These are phyloP conservation scores for Aspergillus sp. DNA, from an alignment of 2,329 filamentous ascomycete species.

Conservation along the genomic window DNA sequence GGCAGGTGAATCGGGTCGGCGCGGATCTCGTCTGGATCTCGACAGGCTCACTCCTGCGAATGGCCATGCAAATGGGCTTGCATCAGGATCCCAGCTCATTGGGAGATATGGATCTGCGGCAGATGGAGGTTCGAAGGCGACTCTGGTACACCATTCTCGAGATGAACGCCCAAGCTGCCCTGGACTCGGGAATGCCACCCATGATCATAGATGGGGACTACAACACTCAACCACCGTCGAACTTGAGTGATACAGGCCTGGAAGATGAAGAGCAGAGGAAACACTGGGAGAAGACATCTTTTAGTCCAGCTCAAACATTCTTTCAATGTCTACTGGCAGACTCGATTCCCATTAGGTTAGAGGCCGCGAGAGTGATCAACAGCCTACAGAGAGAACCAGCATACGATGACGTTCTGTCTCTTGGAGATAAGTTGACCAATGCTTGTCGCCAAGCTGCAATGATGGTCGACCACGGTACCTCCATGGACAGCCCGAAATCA, in stretches of 20 bases:
- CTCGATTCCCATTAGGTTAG: slow-evolving; percentile 10
- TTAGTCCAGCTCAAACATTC: not conserved
- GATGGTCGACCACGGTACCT: not conserved
- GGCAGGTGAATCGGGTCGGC: slow-evolving; percentile 20
- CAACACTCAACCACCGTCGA: not conserved
- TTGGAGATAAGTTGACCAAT: slow-evolving; percentile 10
- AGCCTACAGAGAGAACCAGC: slow-evolving; percentile 12
- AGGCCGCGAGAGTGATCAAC: slow-evolving; percentile 12
- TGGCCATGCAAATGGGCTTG: slow-evolving; percentile 22
- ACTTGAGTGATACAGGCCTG: not conserved
- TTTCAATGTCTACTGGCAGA: slow-evolving; percentile 7
- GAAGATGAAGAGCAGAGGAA: not conserved
- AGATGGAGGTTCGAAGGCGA: slow-evolving; percentile 9
- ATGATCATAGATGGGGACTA: not conserved
- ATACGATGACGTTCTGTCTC: slow-evolving; percentile 13
- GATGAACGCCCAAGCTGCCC: slow-evolving; percentile 8
- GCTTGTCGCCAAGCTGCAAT: slow-evolving; percentile 5
- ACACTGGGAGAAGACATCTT: not conserved
- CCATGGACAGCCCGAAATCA: not conserved
- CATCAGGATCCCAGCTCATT: slow-evolving; percentile 20
- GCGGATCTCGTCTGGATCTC: slow-evolving; percentile 12
- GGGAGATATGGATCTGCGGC: slow-evolving; percentile 9
- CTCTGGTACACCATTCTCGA: slow-evolving; percentile 14
- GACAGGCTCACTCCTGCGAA: slow-evolving; percentile 14
- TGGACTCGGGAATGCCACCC: slow-evolving; percentile 8